Evolutionary conservation across 345 rosid species (phyloP).

Genomic region (Hibiscus mutabilis): DNA sequence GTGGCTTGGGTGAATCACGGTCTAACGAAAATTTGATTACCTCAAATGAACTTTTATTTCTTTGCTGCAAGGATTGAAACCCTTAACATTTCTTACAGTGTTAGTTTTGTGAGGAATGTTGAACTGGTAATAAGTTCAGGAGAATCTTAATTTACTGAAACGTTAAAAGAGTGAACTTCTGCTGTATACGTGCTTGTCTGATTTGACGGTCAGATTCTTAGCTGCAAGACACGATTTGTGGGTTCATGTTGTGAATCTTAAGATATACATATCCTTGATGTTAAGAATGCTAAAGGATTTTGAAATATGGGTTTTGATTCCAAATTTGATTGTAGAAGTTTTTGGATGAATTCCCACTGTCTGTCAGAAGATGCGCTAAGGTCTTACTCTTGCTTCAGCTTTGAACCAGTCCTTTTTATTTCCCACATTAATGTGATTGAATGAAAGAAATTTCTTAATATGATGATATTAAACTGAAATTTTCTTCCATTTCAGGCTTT

Average conservation of each 20-base stretch:
- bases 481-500: slow-evolving; percentile 53
- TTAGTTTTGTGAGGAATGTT: background rate
- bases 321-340: background rate
- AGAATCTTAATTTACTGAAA: background rate
- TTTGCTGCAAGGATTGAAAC: background rate
- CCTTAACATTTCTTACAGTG: background rate
- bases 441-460: background rate
- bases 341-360: too few relatives aligned
- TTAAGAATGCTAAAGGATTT: background rate
- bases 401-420: background rate
- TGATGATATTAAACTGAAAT: slow-evolving; percentile 11
- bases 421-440: background rate
- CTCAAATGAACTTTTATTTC: background rate
- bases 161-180: too few relatives aligned
- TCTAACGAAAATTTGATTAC: too few relatives aligned
- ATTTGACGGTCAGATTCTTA: background rate
- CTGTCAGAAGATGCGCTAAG: background rate
- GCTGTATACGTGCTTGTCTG: background rate
- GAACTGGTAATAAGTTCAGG: background rate
- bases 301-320: background rate
- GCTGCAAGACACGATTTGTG: background rate
- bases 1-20: too few relatives aligned
- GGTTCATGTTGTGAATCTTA: background rate
- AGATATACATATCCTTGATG: background rate
- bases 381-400: background rate